Percentiles rank a stretch among this genome's conserved stretches.
Evolutionary conservation across 2,329 filamentous ascomycete species (phyloP).

Genomic region (Lasiodiplodia citricola): DNA sequence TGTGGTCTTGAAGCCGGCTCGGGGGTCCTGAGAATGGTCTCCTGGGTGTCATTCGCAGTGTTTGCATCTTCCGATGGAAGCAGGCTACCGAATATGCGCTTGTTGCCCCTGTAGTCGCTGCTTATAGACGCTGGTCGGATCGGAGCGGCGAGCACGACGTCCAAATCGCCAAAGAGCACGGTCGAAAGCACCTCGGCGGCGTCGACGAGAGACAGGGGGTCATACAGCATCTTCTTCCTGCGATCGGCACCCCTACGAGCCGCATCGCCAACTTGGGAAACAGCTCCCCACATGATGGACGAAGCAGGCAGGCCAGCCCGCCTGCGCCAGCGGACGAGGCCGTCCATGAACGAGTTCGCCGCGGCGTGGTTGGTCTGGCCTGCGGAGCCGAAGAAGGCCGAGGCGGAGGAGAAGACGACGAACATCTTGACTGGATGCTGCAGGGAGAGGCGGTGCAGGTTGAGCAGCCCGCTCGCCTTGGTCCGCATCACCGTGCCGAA

Average conservation of each 20-base stretch:
- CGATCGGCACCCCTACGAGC: neutral
- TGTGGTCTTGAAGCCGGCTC: no score
- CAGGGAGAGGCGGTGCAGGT: slow-evolving; percentile 39
- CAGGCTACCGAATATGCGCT: neutral
- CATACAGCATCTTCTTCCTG: neutral
- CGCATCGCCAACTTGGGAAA: neutral
- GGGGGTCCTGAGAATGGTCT: no score
- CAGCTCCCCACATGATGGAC: slow-evolving; percentile 1
- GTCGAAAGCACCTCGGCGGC: neutral
- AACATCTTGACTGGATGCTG: slow-evolving; percentile 53
- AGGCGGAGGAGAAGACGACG: slow-evolving; percentile 55
- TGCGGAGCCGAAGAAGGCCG: slow-evolving; percentile 57
- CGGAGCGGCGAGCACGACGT: neutral
- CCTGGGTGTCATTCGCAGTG: no score
- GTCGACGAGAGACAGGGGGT: neutral
- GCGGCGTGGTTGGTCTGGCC: slow-evolving; percentile 61
- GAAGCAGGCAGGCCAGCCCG: slow-evolving; percentile 29
- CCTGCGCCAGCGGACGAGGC: slow-evolving; percentile 30
- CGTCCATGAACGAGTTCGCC: slow-evolving; percentile 56
- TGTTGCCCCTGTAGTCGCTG: neutral
- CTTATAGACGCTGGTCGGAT: neutral
- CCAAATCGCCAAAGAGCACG: neutral
- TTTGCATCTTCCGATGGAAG: neutral
- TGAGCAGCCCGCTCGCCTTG: slow-evolving; percentile 61
- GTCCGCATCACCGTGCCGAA: slow-evolving; percentile 35